Evolutionary conservation across 1,284 basidiomycete genomes (phyloP).

Genomic region (Pseudozyma sp.): DNA sequence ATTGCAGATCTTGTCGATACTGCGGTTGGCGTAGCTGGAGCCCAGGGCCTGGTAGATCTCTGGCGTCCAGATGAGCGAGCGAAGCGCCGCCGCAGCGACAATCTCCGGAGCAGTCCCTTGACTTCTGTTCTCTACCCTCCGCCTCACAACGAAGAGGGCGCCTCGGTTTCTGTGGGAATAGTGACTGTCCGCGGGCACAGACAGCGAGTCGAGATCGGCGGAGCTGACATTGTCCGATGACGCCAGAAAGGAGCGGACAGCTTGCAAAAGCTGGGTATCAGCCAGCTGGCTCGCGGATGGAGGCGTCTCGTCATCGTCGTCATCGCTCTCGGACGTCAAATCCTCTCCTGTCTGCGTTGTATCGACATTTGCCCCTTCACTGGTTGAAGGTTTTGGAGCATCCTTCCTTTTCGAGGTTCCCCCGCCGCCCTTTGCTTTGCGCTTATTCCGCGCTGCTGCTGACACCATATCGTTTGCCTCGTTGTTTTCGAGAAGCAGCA

Average conservation of each 20-base stretch:
- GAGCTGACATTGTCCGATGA: neutral
- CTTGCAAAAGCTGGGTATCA: conserved; percentile 10
- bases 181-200: conserved; percentile 38
- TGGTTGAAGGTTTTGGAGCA: neutral
- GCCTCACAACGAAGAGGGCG: conserved; percentile 33
- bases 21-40: conserved; percentile 41
- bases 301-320: conserved; percentile 16
- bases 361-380: conserved; percentile 3
- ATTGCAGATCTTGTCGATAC: conserved; percentile 48
- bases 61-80: conserved; percentile 51
- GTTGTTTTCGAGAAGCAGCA: conserved; percentile 35
- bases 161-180: conserved; percentile 46
- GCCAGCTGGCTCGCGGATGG: conserved; percentile 12
- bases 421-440: conserved; percentile 10
- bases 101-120: conserved; percentile 3
- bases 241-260: conserved; percentile 21
- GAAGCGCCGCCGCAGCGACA: conserved; percentile 39
- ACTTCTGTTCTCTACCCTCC: conserved; percentile 3
- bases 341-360: conserved; percentile 7
- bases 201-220: conserved; percentile 33
- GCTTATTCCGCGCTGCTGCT: conserved; percentile 9
- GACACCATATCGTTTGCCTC: conserved; percentile 5
- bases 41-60: conserved; percentile 48
- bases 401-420: conserved; percentile 24
- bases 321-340: conserved; percentile 35